A percentile compares a stretch with the other conserved stretches of the same genome.
These are phyloP conservation scores for Fusarium paranaense DNA, from an alignment of 2,329 filamentous ascomycete genomes.

Conservation along the genomic window DNA sequence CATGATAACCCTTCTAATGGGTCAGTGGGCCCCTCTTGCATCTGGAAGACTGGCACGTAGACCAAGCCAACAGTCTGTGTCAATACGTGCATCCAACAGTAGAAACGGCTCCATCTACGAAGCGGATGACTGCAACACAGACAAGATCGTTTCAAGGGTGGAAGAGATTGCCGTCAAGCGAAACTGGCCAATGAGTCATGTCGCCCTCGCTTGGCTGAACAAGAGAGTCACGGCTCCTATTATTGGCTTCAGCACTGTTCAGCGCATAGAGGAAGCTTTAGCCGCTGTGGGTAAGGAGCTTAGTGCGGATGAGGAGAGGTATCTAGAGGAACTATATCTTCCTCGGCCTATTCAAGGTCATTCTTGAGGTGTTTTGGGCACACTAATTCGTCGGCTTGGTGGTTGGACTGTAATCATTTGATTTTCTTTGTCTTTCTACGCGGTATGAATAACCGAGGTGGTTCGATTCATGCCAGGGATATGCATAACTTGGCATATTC, in stretches of 20 bases:
- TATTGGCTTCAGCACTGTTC: constrained; percentile 67
- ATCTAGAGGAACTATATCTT: constrained; percentile 71
- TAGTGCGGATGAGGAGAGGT: constrained; percentile 68
- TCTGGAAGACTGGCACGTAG: constrained; percentile 31
- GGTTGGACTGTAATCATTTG: background rate
- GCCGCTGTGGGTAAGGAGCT: constrained; percentile 58
- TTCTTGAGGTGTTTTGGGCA: background rate
- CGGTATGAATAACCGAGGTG: background rate
- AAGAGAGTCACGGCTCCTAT: constrained; percentile 67
- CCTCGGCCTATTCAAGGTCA: constrained; percentile 58
- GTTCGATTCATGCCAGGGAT: background rate
- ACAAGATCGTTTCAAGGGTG: constrained; percentile 45
- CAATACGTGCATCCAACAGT: constrained; percentile 30
- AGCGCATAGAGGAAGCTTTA: constrained; percentile 71
- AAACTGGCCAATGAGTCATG: constrained; percentile 70
- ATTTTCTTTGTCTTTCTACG: background rate
- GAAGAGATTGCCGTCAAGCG: constrained; percentile 68
- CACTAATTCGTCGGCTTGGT: background rate
- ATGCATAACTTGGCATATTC: background rate
- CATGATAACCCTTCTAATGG: background rate
- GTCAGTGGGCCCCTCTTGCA: constrained; percentile 28
- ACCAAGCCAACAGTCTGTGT: background rate
- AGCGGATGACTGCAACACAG: constrained; percentile 54
- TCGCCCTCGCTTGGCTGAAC: constrained; percentile 73
- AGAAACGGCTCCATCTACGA: constrained; percentile 52